A percentile compares a stretch with the other conserved stretches of the same genome.
Conservation (phyloP, 2,329 filamentous ascomycete genomes). For the Knoxdaviesia proteae region DNA sequence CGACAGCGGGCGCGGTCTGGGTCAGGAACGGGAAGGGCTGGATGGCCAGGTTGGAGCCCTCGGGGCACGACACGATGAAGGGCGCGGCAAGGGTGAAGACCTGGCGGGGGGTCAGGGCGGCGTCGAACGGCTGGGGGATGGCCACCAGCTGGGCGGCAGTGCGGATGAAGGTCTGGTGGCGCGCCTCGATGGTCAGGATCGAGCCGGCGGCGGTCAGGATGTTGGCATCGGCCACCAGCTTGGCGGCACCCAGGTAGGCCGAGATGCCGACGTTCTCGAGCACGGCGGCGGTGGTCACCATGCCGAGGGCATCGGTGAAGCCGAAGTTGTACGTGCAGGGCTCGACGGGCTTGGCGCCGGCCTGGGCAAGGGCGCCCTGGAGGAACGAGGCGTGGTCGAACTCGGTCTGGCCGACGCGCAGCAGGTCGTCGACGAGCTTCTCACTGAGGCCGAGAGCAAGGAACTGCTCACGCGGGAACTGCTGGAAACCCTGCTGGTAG, state of each 20-base stretch:
- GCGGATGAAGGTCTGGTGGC: conserved; percentile 56
- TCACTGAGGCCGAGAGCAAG: conserved; percentile 19
- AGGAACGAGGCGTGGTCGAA: conserved; percentile 19
- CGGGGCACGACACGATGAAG: conserved; percentile 52
- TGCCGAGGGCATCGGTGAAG: conserved; percentile 41
- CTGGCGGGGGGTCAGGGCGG: conserved; percentile 42
- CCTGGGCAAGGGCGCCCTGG: conserved; percentile 36
- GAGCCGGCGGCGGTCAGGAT: conserved; percentile 46
- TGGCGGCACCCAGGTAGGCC: conserved; percentile 53
- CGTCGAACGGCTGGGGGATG: conserved; percentile 50
- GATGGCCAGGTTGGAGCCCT: conserved; percentile 40
- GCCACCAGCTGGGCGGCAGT: conserved; percentile 33
- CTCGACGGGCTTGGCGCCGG: conserved; percentile 42
- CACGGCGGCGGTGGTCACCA: conserved; percentile 48
- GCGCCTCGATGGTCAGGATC: conserved; percentile 52
- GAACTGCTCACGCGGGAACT: conserved; percentile 46
- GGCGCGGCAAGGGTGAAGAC: conserved; percentile 55
- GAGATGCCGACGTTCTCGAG: conserved; percentile 56
- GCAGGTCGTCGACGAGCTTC: conserved; percentile 24
- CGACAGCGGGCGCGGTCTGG: conserved; percentile 23
- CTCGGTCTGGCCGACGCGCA: conserved; percentile 42
- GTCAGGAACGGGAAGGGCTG: conserved; percentile 37
- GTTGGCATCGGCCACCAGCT: conserved; percentile 34
- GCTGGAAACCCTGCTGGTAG: conserved; percentile 49
- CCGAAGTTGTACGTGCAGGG: conserved; percentile 54